Base-by-base conservation (phyloP, 257 asterid genomes). In the Euphrasia confusa region DNA sequence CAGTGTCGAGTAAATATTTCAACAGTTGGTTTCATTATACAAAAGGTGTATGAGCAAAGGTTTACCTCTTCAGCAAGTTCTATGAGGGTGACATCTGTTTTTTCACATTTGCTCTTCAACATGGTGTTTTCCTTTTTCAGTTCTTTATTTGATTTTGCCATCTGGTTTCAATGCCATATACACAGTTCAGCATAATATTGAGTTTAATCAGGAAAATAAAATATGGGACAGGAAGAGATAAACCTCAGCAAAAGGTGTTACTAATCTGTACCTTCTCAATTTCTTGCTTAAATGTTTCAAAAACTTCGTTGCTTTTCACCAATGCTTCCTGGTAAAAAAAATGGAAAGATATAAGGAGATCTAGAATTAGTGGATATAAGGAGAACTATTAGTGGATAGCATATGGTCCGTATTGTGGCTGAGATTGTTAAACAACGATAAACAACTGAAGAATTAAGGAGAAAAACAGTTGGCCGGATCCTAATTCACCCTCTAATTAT, bases 271-370 rank as follows among this genome's bases (percentile, higher is more conserved):
- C 99, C 95, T 89, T 93, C 72, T 93, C 97, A 54, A 89, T 87
- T 80, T 93, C 99, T 79, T 85, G 86, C 85, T 89, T 93, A 47
- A 87, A 89, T 53, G 95, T 87, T 83, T 89, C 99, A 71, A 93
- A 93, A 33, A 93, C 95, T 77, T 89, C 95, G 18, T 89, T 89
- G 89, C 99, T 93, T 82, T 93, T 93, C 82, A 85, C 44, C 66
- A 93, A 78, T 62, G 99, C 97, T 76, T 89, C 99, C 99, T 93
- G 92, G 71, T 62, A 73, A 58, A 52, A 10, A 52, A n/a, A 10
- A 10, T 44, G 15, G 10, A 14, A 56, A 4, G 17, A 26, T 28
- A 50, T 58, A 66, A 45, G 17, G 59, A 8, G 10, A 13, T 26
- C 14, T 35, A 37, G 33, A 32, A n/a, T 50, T 48, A 48, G 54